These are phyloP conservation scores for Cadophora gregata DNA, from an alignment of 2,329 filamentous ascomycete species.

Conservation along the genomic window DNA sequence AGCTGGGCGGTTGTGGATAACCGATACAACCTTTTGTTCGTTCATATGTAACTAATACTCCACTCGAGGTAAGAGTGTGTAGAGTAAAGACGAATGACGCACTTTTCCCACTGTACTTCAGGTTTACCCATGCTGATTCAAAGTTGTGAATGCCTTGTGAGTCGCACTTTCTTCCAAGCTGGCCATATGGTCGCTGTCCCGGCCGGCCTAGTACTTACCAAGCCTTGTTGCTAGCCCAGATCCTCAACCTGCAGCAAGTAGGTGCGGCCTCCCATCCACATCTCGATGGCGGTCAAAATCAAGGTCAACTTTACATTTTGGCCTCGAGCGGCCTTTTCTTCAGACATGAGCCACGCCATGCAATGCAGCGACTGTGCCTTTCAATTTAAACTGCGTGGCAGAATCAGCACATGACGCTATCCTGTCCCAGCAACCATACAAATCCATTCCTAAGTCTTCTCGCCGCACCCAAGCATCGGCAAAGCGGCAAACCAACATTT, in stretches of 20 bases:
- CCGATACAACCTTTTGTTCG: constrained; percentile 21
- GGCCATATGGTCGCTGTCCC: constrained; percentile 2
- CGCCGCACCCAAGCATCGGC: constrained; percentile 12
- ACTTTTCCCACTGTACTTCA: constrained; percentile 28
- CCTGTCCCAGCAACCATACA: not conserved
- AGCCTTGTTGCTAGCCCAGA: not conserved
- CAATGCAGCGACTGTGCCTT: not conserved
- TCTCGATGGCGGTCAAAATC: not conserved
- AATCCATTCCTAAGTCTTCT: not conserved
- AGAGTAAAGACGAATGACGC: constrained; percentile 38
- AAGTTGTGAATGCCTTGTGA: not conserved
- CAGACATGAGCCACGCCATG: not conserved
- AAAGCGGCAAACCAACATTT: constrained; percentile 8
- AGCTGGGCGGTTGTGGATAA: constrained; percentile 21
- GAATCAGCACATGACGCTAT: not conserved
- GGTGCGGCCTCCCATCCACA: not conserved
- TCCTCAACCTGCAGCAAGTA: constrained; percentile 2
- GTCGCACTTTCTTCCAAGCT: not conserved
- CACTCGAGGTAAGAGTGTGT: constrained; percentile 40
- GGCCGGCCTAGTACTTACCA: not conserved
- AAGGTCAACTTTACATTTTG: not conserved
- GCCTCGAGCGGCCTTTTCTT: constrained; percentile 1
- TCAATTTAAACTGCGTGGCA: constrained; percentile 4
- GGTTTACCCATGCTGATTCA: not conserved
- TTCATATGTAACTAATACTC: constrained; percentile 42